Percentiles rank a stretch among this genome's conserved stretches.
Evolutionary conservation across 805 yeast species (phyloP).

Genomic region (Yarrowia keelungensis): DNA sequence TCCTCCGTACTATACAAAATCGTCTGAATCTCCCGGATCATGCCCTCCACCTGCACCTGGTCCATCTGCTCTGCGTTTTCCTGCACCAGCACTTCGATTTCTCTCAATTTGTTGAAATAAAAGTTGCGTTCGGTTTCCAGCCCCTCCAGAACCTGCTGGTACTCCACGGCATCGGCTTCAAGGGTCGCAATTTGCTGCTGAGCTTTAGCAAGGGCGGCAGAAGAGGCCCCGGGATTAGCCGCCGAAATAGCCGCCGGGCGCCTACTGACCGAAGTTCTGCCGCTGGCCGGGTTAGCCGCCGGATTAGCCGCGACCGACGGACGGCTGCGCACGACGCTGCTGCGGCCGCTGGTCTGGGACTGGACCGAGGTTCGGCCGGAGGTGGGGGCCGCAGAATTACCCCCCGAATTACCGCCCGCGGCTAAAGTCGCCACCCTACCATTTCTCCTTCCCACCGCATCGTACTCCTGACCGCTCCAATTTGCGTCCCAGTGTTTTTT

Average conservation of each 20-base stretch:
- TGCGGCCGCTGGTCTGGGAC: slow-evolving; percentile 4
- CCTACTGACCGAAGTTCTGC: neutral
- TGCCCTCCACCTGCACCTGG: slow-evolving; percentile 45
- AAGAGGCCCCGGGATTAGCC: neutral
- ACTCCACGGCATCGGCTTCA: slow-evolving; percentile 63
- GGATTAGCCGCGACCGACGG: neutral
- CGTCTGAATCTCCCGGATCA: slow-evolving; percentile 70
- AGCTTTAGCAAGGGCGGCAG: slow-evolving; percentile 53
- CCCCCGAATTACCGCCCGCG: neutral
- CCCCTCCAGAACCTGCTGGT: slow-evolving; percentile 65
- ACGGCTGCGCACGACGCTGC: slow-evolving; percentile 1
- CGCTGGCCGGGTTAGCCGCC: too few relatives aligned
- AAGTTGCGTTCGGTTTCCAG: slow-evolving; percentile 83
- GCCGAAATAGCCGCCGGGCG: neutral
- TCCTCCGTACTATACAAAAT: slow-evolving; percentile 83
- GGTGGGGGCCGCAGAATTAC: neutral
- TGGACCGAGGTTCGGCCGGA: slow-evolving; percentile 4
- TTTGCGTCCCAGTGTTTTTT: slow-evolving; percentile 81
- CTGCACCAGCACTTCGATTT: slow-evolving; percentile 81
- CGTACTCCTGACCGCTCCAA: slow-evolving; percentile 72
- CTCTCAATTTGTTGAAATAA: slow-evolving; percentile 87
- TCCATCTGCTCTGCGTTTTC: slow-evolving; percentile 60
- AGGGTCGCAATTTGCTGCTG: slow-evolving; percentile 53
- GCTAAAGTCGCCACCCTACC: slow-evolving; percentile 40
- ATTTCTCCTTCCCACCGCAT: slow-evolving; percentile 67